phyloP scores from a whole-genome alignment of 148 eudicot species.

The Arbutus unedo region DNA sequence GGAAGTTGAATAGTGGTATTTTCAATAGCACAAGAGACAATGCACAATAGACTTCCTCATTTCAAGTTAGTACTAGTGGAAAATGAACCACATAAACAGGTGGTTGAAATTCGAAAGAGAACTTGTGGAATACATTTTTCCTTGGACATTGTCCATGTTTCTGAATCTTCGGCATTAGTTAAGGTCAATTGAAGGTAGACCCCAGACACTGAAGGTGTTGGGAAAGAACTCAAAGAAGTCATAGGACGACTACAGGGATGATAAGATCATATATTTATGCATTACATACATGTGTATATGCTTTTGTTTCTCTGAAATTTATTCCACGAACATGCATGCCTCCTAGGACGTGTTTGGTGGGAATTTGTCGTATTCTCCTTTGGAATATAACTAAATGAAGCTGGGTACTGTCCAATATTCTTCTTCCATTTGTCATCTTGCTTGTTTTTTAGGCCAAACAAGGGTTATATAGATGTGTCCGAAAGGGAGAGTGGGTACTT shows the following conservation, averaged over 20 bases:
- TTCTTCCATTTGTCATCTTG: background rate
- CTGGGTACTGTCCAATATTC: background rate
- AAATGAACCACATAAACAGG: background rate
- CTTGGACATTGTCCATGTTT: background rate
- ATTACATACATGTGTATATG: too few relatives aligned
- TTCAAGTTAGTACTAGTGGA: too few relatives aligned
- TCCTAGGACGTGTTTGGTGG: too few relatives aligned
- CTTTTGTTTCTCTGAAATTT: background rate
- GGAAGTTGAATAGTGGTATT: too few relatives aligned
- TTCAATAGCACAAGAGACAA: too few relatives aligned
- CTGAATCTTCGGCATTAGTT: background rate
- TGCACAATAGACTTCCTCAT: too few relatives aligned
- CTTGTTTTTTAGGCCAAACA: too few relatives aligned
- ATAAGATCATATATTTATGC: too few relatives aligned
- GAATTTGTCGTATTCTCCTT: too few relatives aligned
- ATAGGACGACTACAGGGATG: background rate
- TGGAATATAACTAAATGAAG: background rate
- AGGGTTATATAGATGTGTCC: too few relatives aligned
- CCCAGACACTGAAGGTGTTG: background rate
- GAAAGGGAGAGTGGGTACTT: too few relatives aligned
- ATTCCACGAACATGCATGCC: too few relatives aligned
- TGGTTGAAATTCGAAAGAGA: background rate
- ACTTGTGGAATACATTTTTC: background rate
- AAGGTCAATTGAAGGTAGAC: background rate
- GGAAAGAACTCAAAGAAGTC: background rate